Percentiles rank a stretch among this genome's conserved stretches.
These are phyloP conservation scores for Dictyostelium gargantuum DNA, from an alignment of 208 protist genomes.

Conservation along the genomic window DNA sequence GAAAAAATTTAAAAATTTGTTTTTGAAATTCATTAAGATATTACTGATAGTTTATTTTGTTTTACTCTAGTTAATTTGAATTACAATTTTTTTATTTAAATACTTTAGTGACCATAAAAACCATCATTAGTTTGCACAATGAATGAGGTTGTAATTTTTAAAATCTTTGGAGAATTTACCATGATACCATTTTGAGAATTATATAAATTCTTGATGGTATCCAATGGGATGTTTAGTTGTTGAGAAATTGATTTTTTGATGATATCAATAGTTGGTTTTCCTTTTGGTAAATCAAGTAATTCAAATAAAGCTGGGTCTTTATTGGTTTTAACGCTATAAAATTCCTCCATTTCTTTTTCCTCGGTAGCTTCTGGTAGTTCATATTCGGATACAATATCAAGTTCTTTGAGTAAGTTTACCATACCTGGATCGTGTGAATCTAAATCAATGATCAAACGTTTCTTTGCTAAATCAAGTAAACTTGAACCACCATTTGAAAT, in stretches of 20 bases:
- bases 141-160: neutral
- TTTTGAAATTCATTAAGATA: too few species aligned
- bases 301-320: neutral
- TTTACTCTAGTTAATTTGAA: too few species aligned
- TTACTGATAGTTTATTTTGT: too few species aligned
- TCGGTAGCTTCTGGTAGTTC: neutral
- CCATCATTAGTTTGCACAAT: neutral
- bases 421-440: neutral
- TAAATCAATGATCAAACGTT: neutral
- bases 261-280: neutral
- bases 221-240: neutral
- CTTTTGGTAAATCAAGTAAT: neutral
- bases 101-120: conserved; percentile 1
- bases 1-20: too few species aligned
- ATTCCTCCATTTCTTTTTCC: too few species aligned
- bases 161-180: neutral
- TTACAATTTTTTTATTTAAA: too few species aligned
- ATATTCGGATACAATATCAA: conserved; percentile 2
- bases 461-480: neutral
- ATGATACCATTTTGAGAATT: neutral
- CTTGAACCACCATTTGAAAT: neutral
- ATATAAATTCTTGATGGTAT: neutral
- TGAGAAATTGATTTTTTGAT: neutral
- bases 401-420: neutral
- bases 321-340: neutral